These are phyloP conservation scores for Daedaleopsis sinensis DNA, from an alignment of 768 basidiomycete species.

Conservation along the genomic window DNA sequence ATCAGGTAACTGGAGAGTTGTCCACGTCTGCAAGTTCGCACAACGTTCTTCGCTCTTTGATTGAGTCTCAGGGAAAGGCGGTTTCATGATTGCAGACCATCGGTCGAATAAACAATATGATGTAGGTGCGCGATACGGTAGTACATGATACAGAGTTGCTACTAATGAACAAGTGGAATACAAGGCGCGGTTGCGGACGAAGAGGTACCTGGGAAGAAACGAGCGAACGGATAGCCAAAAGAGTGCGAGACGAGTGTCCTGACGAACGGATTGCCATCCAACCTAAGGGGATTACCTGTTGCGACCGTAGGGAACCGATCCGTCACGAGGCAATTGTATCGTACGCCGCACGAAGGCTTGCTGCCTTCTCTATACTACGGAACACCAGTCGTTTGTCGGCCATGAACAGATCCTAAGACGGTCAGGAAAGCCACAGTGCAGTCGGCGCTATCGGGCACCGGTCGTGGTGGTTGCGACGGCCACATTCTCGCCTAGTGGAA, in stretches of 20 bases:
- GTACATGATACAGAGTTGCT: background rate
- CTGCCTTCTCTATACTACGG: slow-evolving; percentile 3
- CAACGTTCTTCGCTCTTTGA: too few species aligned
- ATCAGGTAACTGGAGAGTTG: too few species aligned
- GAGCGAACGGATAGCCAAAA: slow-evolving; percentile 4
- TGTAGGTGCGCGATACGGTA: background rate
- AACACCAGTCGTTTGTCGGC: background rate
- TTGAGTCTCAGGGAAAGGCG: too few species aligned
- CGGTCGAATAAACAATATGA: background rate
- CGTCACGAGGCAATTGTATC: slow-evolving; percentile 7
- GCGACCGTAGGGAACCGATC: slow-evolving; percentile 6
- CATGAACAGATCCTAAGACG: background rate
- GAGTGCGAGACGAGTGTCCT: slow-evolving; percentile 1
- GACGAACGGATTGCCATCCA: background rate
- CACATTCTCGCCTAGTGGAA: slow-evolving; percentile 64
- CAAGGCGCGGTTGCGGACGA: slow-evolving; percentile 14
- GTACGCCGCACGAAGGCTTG: slow-evolving; percentile 1
- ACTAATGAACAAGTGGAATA: background rate
- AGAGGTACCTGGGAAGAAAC: slow-evolving; percentile 7
- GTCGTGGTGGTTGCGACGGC: slow-evolving; percentile 50
- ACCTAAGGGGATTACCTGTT: slow-evolving; percentile 11
- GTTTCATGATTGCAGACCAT: background rate
- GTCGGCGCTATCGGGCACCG: slow-evolving; percentile 27
- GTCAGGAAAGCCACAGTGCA: background rate
- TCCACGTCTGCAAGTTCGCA: background rate